A percentile compares a stretch with the other conserved stretches of the same genome.
phyloP scores from a whole-genome alignment of 2,329 filamentous ascomycete species.

The Fusarium redolens region DNA sequence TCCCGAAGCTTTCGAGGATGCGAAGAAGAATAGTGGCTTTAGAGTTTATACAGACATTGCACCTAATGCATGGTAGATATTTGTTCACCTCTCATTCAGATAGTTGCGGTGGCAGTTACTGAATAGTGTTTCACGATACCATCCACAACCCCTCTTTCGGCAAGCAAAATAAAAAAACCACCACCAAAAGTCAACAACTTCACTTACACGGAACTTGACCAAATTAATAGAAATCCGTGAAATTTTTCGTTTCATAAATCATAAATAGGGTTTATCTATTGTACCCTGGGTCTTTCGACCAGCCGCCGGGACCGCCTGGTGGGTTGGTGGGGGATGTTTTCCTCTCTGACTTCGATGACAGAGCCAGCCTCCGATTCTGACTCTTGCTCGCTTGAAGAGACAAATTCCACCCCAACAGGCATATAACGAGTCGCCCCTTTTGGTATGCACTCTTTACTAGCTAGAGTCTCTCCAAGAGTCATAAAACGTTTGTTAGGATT shows the following conservation, averaged over 20 bases:
- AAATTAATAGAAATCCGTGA: background rate
- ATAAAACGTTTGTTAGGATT: conserved; percentile 24
- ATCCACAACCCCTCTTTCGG: background rate
- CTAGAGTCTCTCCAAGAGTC: conserved; percentile 9
- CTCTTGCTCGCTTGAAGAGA: background rate
- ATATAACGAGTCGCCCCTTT: background rate
- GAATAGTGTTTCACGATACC: background rate
- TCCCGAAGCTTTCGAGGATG: too few relatives aligned
- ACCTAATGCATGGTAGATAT: too few relatives aligned
- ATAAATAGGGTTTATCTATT: background rate
- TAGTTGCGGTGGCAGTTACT: too few relatives aligned
- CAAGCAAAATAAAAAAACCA: background rate
- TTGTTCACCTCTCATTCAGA: too few relatives aligned
- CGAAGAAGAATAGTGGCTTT: too few relatives aligned
- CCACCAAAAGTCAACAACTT: background rate
- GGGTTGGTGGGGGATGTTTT: background rate
- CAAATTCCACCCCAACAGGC: background rate
- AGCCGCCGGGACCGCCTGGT: background rate
- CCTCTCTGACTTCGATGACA: background rate
- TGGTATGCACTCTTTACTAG: background rate
- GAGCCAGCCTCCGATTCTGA: background rate
- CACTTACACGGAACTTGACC: background rate
- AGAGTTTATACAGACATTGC: too few relatives aligned
- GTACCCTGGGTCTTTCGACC: background rate
- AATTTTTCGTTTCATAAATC: background rate